A percentile compares a stretch with the other conserved stretches of the same genome.
These are phyloP conservation scores for Papiliotrema nemorosa DNA, from an alignment of 1,284 basidiomycete species.

Conservation along the genomic window DNA sequence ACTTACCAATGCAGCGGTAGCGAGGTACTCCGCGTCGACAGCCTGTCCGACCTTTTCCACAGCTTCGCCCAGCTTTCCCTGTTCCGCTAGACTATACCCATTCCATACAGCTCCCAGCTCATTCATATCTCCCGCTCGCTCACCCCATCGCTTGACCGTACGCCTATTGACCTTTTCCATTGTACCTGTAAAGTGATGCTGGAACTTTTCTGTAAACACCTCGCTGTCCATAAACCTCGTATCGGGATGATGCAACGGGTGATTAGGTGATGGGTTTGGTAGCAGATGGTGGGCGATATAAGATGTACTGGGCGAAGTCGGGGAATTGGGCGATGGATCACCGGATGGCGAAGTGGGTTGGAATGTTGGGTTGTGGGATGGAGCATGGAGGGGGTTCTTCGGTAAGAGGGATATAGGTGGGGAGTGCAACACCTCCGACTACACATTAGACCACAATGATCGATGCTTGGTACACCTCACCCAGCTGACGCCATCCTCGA, in stretches of 20 bases:
- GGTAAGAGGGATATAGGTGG: slow-evolving; percentile 85
- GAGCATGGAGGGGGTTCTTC: slow-evolving; percentile 92
- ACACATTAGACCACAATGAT: neutral
- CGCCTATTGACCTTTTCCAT: slow-evolving; percentile 96
- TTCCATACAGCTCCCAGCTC: slow-evolving; percentile 95
- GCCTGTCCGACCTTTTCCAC: slow-evolving; percentile 71
- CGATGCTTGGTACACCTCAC: slow-evolving; percentile 51
- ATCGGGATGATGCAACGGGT: slow-evolving; percentile 81
- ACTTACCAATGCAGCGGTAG: slow-evolving; percentile 78
- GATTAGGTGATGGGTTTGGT: slow-evolving; percentile 80
- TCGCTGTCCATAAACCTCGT: slow-evolving; percentile 95
- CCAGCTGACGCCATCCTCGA: slow-evolving; percentile 95
- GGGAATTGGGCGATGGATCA: slow-evolving; percentile 54
- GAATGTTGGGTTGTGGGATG: slow-evolving; percentile 83
- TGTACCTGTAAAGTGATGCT: slow-evolving; percentile 79
- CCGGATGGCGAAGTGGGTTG: slow-evolving; percentile 33
- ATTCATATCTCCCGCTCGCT: slow-evolving; percentile 83
- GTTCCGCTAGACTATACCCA: slow-evolving; percentile 79
- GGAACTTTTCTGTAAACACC: slow-evolving; percentile 93
- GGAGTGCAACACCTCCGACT: slow-evolving; percentile 87
- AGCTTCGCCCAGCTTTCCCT: slow-evolving; percentile 38
- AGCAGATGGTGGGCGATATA: slow-evolving; percentile 55
- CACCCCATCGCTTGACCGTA: slow-evolving; percentile 89
- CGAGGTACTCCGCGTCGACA: slow-evolving; percentile 88
- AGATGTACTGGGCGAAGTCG: slow-evolving; percentile 53